Evolutionary conservation across 345 rosid genomes (phyloP), one percentile per base, ranked within the genome.

Genomic region (Barbarea vulgaris): DNA sequence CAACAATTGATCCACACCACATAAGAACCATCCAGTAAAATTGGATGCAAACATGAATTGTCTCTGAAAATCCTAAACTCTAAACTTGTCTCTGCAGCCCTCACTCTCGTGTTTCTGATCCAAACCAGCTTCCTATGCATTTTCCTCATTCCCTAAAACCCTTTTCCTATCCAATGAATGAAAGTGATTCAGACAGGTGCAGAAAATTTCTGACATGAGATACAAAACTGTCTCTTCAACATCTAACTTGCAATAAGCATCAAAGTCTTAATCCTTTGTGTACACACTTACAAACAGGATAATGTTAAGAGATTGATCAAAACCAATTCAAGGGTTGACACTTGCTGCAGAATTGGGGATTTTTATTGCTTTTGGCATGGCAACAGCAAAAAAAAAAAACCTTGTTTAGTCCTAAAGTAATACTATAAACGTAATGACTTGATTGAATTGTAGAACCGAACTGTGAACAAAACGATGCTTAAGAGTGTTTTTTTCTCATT

Each of bases 91-190:
- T 12, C 31, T 52, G 14, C 4, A 11, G n/a, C 14, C 2, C 5
- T 39, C 4, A 2, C 15, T 39, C 44, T 39, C 13, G 15, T 39
- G 15, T 12, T n/a, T 41, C 46, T 13, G 59, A 14, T 54, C 27
- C 54, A 72, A 11, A 50, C 81, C 70, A 83, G 60, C 52, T 77
- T 75, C 75, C 80, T 80, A 52, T 74, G 69, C 13, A 83, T n/a
- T 51, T 83, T 83, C 63, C 76, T 72, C 86, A 80, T 83, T 50
- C 52, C 61, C 15, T 22, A 11, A 42, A 9, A 42, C 60, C 25
- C 17, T 34, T 34, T 11, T 59, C 27, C 28, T 22, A 36, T 34
- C 19, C 31, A 21, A 11, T 57, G 9, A 33, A 34, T 19, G 3
- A 3, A 18, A 56, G 4, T 12, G 4, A 37, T 60, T 31, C 46